These are phyloP conservation scores for Keithomyces neogunnii DNA, from an alignment of 2,329 filamentous ascomycete species.

Conservation along the genomic window DNA sequence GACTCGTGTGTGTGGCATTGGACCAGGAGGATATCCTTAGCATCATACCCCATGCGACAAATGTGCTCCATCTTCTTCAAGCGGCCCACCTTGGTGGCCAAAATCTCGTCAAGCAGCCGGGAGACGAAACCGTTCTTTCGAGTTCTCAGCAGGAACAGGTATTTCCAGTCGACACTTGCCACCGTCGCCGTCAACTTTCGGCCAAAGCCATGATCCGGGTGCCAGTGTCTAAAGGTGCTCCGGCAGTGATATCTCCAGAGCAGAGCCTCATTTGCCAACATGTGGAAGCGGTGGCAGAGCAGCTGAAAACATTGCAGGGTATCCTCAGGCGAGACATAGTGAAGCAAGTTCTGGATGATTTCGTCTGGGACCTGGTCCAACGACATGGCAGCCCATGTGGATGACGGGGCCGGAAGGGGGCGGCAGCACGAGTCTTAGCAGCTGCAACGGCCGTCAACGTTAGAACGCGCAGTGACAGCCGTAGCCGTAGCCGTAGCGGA, in stretches of 20 bases:
- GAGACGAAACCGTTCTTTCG: constrained; percentile 43
- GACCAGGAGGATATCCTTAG: constrained; percentile 71
- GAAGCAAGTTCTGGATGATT: constrained; percentile 71
- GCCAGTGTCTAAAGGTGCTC: constrained; percentile 66
- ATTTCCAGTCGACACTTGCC: constrained; percentile 64
- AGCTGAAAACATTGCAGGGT: constrained; percentile 38
- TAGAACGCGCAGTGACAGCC: not conserved
- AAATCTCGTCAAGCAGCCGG: constrained; percentile 55
- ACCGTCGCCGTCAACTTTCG: constrained; percentile 45
- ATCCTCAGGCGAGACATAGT: constrained; percentile 49
- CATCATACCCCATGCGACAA: constrained; percentile 70
- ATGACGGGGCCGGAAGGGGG: constrained; percentile 2
- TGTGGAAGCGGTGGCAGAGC: constrained; percentile 55
- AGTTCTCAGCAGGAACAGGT: constrained; percentile 51
- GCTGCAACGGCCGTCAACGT: not conserved
- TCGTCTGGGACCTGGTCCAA: constrained; percentile 64
- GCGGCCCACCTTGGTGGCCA: constrained; percentile 62
- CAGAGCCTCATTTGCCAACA: constrained; percentile 60
- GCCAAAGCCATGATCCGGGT: constrained; percentile 50
- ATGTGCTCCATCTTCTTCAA: constrained; percentile 64
- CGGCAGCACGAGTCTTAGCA: not conserved
- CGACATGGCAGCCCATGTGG: constrained; percentile 21
- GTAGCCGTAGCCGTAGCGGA: not conserved
- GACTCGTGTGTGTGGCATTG: constrained; percentile 53
- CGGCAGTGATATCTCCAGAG: constrained; percentile 76